Evolutionary conservation across 1,284 basidiomycete genomes (phyloP).

Genomic region (Rhodotorula sp.): DNA sequence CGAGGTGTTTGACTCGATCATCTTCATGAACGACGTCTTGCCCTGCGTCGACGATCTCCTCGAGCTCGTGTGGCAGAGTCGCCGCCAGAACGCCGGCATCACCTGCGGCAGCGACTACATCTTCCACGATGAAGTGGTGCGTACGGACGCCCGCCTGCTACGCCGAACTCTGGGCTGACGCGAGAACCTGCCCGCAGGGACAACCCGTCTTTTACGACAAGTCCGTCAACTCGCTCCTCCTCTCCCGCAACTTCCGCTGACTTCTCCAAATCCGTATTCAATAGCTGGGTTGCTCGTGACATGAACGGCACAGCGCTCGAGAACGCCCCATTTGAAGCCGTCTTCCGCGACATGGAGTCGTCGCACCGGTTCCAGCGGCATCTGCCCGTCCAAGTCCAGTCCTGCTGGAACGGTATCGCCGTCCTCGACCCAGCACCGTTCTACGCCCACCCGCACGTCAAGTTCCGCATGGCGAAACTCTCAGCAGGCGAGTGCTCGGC

Average conservation of each 20-base stretch:
- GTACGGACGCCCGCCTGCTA: constrained; percentile 6
- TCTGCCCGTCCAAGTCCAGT: constrained; percentile 88
- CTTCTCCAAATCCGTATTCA: background rate
- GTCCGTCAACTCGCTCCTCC: constrained; percentile 27
- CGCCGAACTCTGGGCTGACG: background rate
- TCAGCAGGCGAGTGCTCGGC: constrained; percentile 85
- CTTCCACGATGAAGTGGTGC: constrained; percentile 87
- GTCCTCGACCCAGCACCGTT: constrained; percentile 88
- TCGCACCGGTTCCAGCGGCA: constrained; percentile 80
- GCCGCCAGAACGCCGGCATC: constrained; percentile 88
- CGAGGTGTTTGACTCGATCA: constrained; percentile 88
- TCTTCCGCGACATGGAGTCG: constrained; percentile 79
- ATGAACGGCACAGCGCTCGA: constrained; percentile 95
- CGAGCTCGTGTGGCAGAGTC: constrained; percentile 90
- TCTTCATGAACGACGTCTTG: constrained; percentile 95
- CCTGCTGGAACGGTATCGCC: constrained; percentile 95
- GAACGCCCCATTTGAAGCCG: constrained; percentile 88
- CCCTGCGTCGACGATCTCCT: constrained; percentile 93
- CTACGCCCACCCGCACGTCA: constrained; percentile 80
- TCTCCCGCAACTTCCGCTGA: constrained; percentile 4
- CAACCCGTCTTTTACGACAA: constrained; percentile 95
- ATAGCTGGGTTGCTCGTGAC: constrained; percentile 84
- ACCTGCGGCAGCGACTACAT: constrained; percentile 96
- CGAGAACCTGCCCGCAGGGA: constrained; percentile 51
- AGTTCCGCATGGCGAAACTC: constrained; percentile 83